These are phyloP conservation scores for Davidsoniella australis DNA, from an alignment of 2,329 filamentous ascomycete species.

Conservation along the genomic window DNA sequence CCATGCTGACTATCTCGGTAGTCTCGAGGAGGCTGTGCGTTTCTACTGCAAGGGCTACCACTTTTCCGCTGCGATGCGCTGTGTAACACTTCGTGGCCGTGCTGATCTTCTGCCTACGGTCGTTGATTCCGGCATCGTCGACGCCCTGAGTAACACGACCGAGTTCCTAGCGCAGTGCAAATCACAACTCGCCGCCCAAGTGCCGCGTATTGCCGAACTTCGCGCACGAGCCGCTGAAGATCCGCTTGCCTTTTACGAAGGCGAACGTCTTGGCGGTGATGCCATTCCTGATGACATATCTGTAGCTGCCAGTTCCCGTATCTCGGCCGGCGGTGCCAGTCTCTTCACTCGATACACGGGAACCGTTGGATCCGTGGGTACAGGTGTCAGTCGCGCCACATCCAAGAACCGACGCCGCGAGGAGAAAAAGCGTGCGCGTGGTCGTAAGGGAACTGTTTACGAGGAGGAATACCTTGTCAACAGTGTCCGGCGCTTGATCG, in stretches of 20 bases:
- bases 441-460: conserved; percentile 93
- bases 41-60: conserved; percentile 73
- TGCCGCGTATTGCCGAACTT: conserved; percentile 71
- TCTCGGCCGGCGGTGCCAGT: conserved; percentile 58
- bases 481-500: conserved; percentile 65
- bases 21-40: conserved; percentile 52
- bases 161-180: conserved; percentile 92
- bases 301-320: conserved; percentile 62
- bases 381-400: conserved; percentile 59
- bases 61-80: conserved; percentile 76
- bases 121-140: conserved; percentile 63
- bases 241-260: conserved; percentile 77
- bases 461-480: conserved; percentile 95
- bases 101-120: conserved; percentile 46
- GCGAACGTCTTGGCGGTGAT: conserved; percentile 50
- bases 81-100: conserved; percentile 44
- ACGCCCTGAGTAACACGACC: conserved; percentile 65
- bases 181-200: conserved; percentile 63
- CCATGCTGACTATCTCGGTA: conserved; percentile 62
- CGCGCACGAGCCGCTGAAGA: conserved; percentile 67
- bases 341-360: conserved; percentile 89
- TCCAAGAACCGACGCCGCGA: conserved; percentile 78
- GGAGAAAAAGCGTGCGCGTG: conserved; percentile 84
- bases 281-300: conserved; percentile 76
- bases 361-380: conserved; percentile 52